These are phyloP conservation scores for Ascosphaera pollenicola DNA, from an alignment of 2,329 filamentous ascomycete species.

Conservation along the genomic window DNA sequence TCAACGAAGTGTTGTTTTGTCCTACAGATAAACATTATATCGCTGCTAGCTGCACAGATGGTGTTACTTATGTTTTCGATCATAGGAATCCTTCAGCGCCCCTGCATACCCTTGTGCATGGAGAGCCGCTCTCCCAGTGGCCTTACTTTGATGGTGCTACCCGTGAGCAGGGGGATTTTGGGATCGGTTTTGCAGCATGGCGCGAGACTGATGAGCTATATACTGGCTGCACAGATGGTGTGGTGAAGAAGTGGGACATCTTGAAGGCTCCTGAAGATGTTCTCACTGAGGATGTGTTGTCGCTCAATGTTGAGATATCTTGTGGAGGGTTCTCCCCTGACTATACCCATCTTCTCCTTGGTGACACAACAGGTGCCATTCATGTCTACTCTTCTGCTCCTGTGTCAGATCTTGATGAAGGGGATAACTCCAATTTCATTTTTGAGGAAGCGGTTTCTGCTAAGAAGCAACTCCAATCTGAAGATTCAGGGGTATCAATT, in stretches of 20 bases:
- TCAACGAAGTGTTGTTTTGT: constrained; percentile 36
- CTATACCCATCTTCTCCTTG: constrained; percentile 31
- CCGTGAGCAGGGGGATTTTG: constrained; percentile 32
- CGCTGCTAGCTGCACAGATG: constrained; percentile 37
- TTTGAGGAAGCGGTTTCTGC: constrained; percentile 1
- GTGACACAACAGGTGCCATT: constrained; percentile 33
- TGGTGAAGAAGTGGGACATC: constrained; percentile 38
- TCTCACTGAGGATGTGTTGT: constrained; percentile 27
- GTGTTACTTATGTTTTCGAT: constrained; percentile 39
- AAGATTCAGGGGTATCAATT: constrained; percentile 9
- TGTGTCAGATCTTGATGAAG: constrained; percentile 3
- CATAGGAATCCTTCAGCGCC: constrained; percentile 22
- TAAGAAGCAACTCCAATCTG: constrained; percentile 4
- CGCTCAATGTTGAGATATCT: constrained; percentile 31
- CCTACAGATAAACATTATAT: constrained; percentile 25
- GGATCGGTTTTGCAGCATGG: constrained; percentile 36
- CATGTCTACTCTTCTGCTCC: constrained; percentile 25
- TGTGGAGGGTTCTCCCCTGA: constrained; percentile 35
- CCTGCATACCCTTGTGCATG: constrained; percentile 30
- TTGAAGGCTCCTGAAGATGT: constrained; percentile 28
- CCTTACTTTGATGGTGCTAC: constrained; percentile 7
- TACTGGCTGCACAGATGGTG: constrained; percentile 38
- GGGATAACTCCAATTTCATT: neutral
- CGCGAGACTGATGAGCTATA: constrained; percentile 29
- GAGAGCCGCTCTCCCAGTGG: constrained; percentile 24